Evolutionary conservation across 1,139 yeast species (phyloP).

Genomic region (Groenewaldozyma sp.): DNA sequence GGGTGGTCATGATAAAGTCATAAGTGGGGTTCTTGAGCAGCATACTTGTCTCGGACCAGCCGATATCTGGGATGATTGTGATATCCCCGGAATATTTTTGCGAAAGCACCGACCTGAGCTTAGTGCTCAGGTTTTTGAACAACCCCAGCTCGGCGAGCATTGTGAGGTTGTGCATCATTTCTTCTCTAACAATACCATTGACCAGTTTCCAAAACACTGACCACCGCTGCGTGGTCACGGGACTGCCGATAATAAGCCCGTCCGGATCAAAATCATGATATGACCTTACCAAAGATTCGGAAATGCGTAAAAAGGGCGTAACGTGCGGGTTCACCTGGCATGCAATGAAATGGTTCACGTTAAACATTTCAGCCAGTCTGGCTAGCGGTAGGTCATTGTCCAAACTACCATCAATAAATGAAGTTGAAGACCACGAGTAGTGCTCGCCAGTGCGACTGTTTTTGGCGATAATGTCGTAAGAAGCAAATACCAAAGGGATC

Average conservation of each 20-base stretch:
- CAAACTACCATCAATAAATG: slow-evolving; percentile 93
- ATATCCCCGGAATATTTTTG: slow-evolving; percentile 92
- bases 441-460: slow-evolving; percentile 57
- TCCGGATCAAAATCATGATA: slow-evolving; percentile 9
- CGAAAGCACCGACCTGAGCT: slow-evolving; percentile 62
- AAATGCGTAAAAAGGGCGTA: slow-evolving; percentile 59
- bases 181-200: slow-evolving; percentile 53
- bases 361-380: slow-evolving; percentile 87
- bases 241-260: slow-evolving; percentile 3
- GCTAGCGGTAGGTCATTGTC: slow-evolving; percentile 89
- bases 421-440: slow-evolving; percentile 75
- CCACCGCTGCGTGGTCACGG: neutral
- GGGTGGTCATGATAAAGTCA: slow-evolving; percentile 59
- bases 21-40: slow-evolving; percentile 74
- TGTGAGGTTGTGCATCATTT: slow-evolving; percentile 68
- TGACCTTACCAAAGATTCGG: slow-evolving; percentile 18
- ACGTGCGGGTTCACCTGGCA: slow-evolving; percentile 97
- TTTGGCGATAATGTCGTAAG: slow-evolving; percentile 78
- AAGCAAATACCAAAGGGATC: slow-evolving; percentile 82
- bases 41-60: slow-evolving; percentile 48
- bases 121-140: slow-evolving; percentile 61
- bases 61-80: slow-evolving; percentile 75
- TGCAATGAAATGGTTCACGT: slow-evolving; percentile 92
- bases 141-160: slow-evolving; percentile 68
- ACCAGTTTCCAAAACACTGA: slow-evolving; percentile 24